Evolutionary conservation across 2,329 filamentous ascomycete species (phyloP).

Genomic region (Aspergillus transmontanensis): DNA sequence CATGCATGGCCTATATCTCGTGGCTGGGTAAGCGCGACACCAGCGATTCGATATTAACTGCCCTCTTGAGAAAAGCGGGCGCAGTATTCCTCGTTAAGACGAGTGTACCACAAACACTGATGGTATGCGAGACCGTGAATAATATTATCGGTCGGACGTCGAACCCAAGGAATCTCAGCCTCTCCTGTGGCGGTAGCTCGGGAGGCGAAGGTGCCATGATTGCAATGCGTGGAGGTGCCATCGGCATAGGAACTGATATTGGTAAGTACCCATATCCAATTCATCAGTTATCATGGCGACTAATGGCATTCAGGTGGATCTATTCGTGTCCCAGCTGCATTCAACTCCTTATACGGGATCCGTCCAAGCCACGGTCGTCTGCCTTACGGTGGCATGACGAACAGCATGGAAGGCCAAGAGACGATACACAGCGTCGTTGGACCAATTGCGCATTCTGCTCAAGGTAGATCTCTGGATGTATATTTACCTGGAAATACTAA

Average conservation of each 20-base stretch:
- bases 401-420: not conserved
- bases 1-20: not conserved
- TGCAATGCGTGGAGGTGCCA: slow-evolving; percentile 30
- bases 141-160: slow-evolving; percentile 22
- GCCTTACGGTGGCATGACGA: not conserved
- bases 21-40: not conserved
- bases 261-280: slow-evolving; percentile 4
- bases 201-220: slow-evolving; percentile 36
- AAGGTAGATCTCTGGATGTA: not conserved
- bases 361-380: not conserved
- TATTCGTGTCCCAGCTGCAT: slow-evolving; percentile 2
- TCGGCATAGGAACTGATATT: slow-evolving; percentile 37
- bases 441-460: not conserved
- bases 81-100: slow-evolving; percentile 30
- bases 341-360: not conserved
- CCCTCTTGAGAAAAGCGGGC: slow-evolving; percentile 19
- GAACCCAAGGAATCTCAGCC: slow-evolving; percentile 22
- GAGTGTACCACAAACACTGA: slow-evolving; percentile 29
- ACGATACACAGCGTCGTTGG: not conserved
- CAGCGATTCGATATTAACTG: slow-evolving; percentile 15
- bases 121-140: slow-evolving; percentile 25
- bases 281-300: not conserved
- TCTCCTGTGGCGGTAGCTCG: slow-evolving; percentile 23
- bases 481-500: not conserved
- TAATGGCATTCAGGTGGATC: not conserved